Conservation (phyloP, 1,284 basidiomycete species). For the Tylopilus microsporus region DNA sequence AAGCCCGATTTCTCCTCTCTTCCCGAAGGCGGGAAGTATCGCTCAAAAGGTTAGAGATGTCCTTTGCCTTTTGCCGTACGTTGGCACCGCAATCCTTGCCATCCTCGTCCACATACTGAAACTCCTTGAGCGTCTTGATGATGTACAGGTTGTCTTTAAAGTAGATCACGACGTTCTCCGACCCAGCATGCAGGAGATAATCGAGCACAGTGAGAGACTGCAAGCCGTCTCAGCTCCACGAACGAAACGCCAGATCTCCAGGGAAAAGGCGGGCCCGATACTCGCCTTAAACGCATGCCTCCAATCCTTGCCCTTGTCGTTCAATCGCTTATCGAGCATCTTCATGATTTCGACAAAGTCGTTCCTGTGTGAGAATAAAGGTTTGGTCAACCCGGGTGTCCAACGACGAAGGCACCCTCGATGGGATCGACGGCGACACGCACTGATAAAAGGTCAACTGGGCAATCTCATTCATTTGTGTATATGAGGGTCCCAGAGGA, state of each 20-base stretch:
- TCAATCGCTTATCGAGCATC: constrained; percentile 98
- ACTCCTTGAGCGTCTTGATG: constrained; percentile 99
- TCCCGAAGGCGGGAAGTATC: constrained; percentile 85
- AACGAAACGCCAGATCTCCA: not conserved
- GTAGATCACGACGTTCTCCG: constrained; percentile 98
- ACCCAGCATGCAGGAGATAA: constrained; percentile 94
- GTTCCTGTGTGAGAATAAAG: constrained; percentile 48
- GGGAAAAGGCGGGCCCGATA: not conserved
- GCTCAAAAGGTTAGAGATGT: constrained; percentile 93
- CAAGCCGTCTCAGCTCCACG: constrained; percentile 10
- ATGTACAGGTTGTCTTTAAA: constrained; percentile 98
- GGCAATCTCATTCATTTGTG: constrained; percentile 99
- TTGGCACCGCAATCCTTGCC: constrained; percentile 98
- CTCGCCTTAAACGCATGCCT: constrained; percentile 96
- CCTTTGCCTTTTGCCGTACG: constrained; percentile 98
- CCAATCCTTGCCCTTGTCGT: constrained; percentile 99
- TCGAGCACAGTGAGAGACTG: constrained; percentile 94
- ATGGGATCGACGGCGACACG: constrained; percentile 31
- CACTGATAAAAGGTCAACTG: constrained; percentile 98
- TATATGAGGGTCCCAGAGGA: constrained; percentile 96
- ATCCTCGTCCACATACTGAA: constrained; percentile 94
- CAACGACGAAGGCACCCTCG: not conserved
- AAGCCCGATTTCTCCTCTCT: constrained; percentile 79
- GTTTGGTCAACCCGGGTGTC: not conserved
- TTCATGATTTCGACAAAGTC: constrained; percentile 99